phyloP scores from a whole-genome alignment of 2,329 filamentous ascomycete genomes.

The Fusarium stilboides region DNA sequence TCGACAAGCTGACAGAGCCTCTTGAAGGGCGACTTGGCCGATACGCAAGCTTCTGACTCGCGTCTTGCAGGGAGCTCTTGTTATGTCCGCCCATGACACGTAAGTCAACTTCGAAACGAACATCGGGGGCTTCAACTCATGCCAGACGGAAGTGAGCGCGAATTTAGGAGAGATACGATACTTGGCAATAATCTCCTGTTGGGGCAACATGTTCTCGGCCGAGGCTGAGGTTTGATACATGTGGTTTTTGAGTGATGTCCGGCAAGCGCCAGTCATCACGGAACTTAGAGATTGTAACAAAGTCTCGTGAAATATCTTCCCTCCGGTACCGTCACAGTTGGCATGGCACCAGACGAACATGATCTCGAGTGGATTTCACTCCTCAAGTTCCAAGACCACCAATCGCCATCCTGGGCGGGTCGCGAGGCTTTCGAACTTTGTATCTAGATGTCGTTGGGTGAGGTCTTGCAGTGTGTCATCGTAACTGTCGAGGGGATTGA shows the following conservation, averaged over 20 bases:
- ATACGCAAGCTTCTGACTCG: not conserved
- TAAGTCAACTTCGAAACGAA: not conserved
- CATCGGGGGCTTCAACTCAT: not conserved
- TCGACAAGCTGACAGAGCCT: not conserved
- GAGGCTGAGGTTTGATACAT: not conserved
- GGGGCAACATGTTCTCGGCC: not conserved
- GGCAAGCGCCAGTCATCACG: not conserved
- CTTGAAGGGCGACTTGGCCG: not conserved
- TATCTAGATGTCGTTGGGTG: slow-evolving; percentile 8
- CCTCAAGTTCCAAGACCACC: not conserved
- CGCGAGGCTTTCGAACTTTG: slow-evolving; percentile 2
- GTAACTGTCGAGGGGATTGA: not conserved
- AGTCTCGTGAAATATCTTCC: slow-evolving; percentile 16
- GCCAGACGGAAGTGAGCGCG: slow-evolving; percentile 13
- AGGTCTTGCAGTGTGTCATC: not conserved
- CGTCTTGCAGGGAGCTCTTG: not conserved
- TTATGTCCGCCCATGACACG: slow-evolving; percentile 11
- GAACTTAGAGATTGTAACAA: not conserved
- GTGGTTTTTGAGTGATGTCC: not conserved
- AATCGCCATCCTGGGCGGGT: slow-evolving; percentile 9
- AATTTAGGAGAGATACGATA: slow-evolving; percentile 8
- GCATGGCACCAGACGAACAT: slow-evolving; percentile 22
- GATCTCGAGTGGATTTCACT: not conserved
- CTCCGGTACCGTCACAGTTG: not conserved
- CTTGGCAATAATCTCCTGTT: slow-evolving; percentile 17